Evolutionary conservation across 257 asterid species (phyloP).

Genomic region (Ajuga chamaepitys): DNA sequence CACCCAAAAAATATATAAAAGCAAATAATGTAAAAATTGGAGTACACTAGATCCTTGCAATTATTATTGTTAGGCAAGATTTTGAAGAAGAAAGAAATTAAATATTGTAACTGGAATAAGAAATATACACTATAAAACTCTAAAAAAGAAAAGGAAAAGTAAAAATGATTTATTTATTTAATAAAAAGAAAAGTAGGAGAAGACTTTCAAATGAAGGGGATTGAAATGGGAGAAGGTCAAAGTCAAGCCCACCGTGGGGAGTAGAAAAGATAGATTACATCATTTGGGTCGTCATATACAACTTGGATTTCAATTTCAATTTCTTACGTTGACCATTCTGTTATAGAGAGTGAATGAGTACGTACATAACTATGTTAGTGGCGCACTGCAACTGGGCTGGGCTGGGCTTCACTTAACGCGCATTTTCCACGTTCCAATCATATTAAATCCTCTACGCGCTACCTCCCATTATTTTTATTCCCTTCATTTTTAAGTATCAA

Average conservation of each 20-base stretch:
- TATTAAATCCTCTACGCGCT: neutral
- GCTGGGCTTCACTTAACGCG: constrained; percentile 7
- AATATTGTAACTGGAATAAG: no score
- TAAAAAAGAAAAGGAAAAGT: no score
- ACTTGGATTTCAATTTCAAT: constrained; percentile 1
- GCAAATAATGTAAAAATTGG: no score
- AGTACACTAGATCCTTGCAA: no score
- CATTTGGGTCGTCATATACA: neutral
- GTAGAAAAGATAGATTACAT: constrained; percentile 15
- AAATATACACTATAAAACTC: no score
- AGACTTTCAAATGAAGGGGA: constrained; percentile 1
- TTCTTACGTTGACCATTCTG: constrained; percentile 24
- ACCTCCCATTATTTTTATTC: neutral
- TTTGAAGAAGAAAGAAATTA: no score
- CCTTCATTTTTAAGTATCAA: no score
- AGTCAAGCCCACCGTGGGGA: constrained; percentile 43
- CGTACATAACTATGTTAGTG: no score
- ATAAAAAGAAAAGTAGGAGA: neutral
- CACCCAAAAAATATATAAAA: no score
- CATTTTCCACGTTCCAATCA: constrained; percentile 39
- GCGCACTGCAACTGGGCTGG: neutral
- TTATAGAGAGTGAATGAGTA: neutral
- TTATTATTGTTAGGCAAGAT: no score
- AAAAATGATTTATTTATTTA: neutral
- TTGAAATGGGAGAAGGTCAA: constrained; percentile 25